Percentiles rank a stretch among this genome's conserved stretches.
phyloP scores from a whole-genome alignment of 208 protist species.

The Trypanosoma vivax region DNA sequence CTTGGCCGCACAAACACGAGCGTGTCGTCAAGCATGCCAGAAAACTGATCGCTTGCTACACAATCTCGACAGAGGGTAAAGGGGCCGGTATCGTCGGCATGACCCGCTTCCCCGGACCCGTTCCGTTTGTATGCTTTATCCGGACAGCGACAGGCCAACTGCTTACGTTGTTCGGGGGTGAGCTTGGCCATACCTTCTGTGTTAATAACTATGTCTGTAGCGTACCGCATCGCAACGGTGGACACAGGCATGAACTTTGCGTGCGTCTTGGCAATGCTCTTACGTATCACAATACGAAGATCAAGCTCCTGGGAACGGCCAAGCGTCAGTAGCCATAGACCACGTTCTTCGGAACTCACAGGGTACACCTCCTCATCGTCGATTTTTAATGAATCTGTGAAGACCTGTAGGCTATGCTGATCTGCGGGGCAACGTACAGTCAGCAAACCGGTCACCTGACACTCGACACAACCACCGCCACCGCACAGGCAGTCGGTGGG shows the following conservation, averaged over 20 bases:
- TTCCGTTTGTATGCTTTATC: conserved; percentile 82
- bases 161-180: conserved; percentile 44
- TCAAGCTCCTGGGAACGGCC: conserved; percentile 79
- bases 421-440: conserved; percentile 68
- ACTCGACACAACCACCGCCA: conserved; percentile 70
- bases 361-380: conserved; percentile 74
- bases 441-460: conserved; percentile 82
- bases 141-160: conserved; percentile 89
- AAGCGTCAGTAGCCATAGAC: conserved; percentile 85
- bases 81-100: conserved; percentile 50
- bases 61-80: conserved; percentile 95
- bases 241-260: conserved; percentile 96
- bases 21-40: conserved; percentile 68
- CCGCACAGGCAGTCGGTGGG: conserved; percentile 79
- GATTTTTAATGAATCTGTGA: conserved; percentile 73
- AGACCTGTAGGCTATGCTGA: conserved; percentile 76
- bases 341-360: conserved; percentile 72
- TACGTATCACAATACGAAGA: conserved; percentile 75
- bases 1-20: conserved; percentile 84
- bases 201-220: conserved; percentile 91
- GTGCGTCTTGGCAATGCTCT: conserved; percentile 97
- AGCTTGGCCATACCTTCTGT: conserved; percentile 68
- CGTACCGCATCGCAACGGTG: conserved; percentile 91
- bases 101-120: conserved; percentile 47
- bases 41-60: conserved; percentile 60